Evolutionary conservation across 1,284 basidiomycete species (phyloP).

Genomic region (Uromyces viciae-fabae): DNA sequence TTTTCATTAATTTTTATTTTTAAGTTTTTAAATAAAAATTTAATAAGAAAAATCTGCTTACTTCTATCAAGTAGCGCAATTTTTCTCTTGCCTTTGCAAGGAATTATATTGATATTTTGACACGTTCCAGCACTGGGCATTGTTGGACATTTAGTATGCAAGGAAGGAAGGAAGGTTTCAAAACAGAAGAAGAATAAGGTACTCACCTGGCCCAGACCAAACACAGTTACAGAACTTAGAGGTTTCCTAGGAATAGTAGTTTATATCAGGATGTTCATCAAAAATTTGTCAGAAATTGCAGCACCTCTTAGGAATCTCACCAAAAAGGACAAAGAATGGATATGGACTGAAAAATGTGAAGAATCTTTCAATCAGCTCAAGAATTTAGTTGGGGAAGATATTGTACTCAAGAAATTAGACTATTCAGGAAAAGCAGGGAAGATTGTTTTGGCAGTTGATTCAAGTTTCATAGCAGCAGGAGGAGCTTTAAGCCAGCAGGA

Average conservation of each 20-base stretch:
- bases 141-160: not conserved
- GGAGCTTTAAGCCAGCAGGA: conserved; percentile 18
- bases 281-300: not conserved
- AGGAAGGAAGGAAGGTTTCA: conserved; percentile 2
- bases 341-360: not conserved
- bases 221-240: not conserved
- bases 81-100: too few species aligned
- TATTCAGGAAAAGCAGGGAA: not conserved
- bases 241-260: conserved; percentile 14
- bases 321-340: not conserved
- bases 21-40: too few species aligned
- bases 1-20: too few species aligned
- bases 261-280: conserved; percentile 41
- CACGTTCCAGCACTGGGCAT: too few species aligned
- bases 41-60: too few species aligned
- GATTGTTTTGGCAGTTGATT: conserved; percentile 21
- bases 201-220: not conserved
- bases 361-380: conserved; percentile 14
- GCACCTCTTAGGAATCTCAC: conserved; percentile 15
- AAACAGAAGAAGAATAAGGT: not conserved
- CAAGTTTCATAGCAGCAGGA: conserved; percentile 20
- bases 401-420: conserved; percentile 8
- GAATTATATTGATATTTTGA: too few species aligned
- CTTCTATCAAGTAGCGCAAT: too few species aligned
- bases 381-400: not conserved